Evolutionary conservation across 2,329 filamentous ascomycete genomes (phyloP).

Genomic region (Apiospora kogelbergensis): DNA sequence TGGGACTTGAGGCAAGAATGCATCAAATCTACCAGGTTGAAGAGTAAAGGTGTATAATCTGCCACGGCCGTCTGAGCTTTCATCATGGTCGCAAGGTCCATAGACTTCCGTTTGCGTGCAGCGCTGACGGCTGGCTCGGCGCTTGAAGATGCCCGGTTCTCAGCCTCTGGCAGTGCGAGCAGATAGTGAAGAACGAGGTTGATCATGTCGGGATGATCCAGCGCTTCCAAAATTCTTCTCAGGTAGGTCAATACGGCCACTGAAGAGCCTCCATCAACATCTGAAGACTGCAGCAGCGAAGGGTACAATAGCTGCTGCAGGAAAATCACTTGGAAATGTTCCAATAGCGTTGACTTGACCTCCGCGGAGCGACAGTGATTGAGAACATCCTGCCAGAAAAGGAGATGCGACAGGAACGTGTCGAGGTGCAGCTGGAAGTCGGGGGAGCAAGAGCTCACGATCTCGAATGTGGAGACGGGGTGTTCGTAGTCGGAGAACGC

Average conservation of each 20-base stretch:
- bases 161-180: constrained; percentile 70
- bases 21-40: constrained; percentile 90
- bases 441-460: constrained; percentile 71
- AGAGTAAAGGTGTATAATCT: constrained; percentile 73
- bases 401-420: constrained; percentile 89
- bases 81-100: constrained; percentile 81
- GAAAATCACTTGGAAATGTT: constrained; percentile 97
- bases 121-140: constrained; percentile 59
- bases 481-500: constrained; percentile 87
- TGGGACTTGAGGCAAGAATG: constrained; percentile 80
- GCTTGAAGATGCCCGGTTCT: constrained; percentile 35
- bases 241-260: constrained; percentile 95
- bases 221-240: constrained; percentile 81
- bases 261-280: constrained; percentile 94
- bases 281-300: constrained; percentile 92
- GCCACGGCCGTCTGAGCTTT: constrained; percentile 72
- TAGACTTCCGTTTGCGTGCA: constrained; percentile 79
- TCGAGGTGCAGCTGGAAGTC: constrained; percentile 85
- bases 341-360: constrained; percentile 87
- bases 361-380: constrained; percentile 92
- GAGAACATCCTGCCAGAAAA: constrained; percentile 98
- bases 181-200: constrained; percentile 93
- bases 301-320: constrained; percentile 94
- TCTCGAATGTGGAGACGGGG: constrained; percentile 65
- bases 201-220: constrained; percentile 92